phyloP scores from a whole-genome alignment of 805 yeast genomes.

The Kazachstania taianensis region DNA sequence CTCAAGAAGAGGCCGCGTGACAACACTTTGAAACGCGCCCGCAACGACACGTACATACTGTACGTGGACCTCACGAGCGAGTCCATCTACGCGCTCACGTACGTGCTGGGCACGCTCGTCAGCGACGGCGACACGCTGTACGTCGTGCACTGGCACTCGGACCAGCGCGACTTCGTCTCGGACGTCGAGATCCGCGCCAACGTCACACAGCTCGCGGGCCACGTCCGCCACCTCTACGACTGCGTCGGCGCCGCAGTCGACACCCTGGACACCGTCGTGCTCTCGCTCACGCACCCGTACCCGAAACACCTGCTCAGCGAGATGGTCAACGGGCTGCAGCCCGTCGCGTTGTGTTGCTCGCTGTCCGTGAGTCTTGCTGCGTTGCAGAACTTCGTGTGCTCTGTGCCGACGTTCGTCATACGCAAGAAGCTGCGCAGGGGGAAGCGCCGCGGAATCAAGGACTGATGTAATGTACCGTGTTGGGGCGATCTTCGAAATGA shows the following conservation, averaged over 20 bases:
- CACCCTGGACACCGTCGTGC: conserved; percentile 23
- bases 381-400: conserved; percentile 26
- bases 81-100: conserved; percentile 72
- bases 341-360: conserved; percentile 24
- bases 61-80: conserved; percentile 81
- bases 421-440: conserved; percentile 26
- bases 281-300: conserved; percentile 31
- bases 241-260: conserved; percentile 21
- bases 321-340: conserved; percentile 29
- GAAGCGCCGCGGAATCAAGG: conserved; percentile 21
- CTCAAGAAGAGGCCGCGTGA: conserved; percentile 14
- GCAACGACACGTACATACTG: conserved; percentile 39
- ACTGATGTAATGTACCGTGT: conserved; percentile 6
- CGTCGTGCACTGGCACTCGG: conserved; percentile 36
- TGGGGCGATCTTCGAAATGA: neutral
- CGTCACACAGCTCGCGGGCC: conserved; percentile 12
- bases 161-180: conserved; percentile 3
- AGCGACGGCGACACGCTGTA: conserved; percentile 76
- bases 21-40: conserved; percentile 7
- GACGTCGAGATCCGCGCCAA: conserved; percentile 9
- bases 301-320: conserved; percentile 33
- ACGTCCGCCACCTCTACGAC: conserved; percentile 22
- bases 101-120: conserved; percentile 78
- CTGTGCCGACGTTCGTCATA: conserved; percentile 26
- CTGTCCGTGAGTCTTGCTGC: conserved; percentile 19